Evolutionary conservation across 2,329 filamentous ascomycete species (phyloP), one percentile per base, ranked within the genome.

Genomic region (Chrysoporthe deuterocubensis): DNA sequence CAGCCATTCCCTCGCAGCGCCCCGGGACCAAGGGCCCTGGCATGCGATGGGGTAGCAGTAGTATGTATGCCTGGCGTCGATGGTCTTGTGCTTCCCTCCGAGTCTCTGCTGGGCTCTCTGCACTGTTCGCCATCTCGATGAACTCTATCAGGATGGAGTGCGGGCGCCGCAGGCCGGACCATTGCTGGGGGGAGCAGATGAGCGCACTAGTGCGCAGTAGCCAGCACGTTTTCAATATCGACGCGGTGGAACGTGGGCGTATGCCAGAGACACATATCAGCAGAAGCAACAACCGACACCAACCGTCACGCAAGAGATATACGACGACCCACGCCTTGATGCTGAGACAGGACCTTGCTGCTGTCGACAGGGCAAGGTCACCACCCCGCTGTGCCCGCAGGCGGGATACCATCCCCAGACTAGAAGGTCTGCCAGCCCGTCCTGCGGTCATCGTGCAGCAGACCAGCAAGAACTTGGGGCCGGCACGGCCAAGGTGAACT

Each of bases 211-310:
- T 64, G 59, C 63, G 50, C 37, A 54, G 67, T 54, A 59, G 37
- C 64, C 60, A 34, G 60, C 54, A 63, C 54, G 56, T 48, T 21
- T 21, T 60, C 42, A 46, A 58, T 62, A 59, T 67, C 40, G 18
- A 56, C 34, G 26, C 26, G 46, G 65, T 69, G 68, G 65, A 67
- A 69, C 65, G 65, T 60, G 46, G 26, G 65, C 62, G 57, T 46
- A 67, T 48, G 61, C 65, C 57, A 58, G 34, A 40, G 37, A 57
- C 43, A 57, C 48, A 69, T 40, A 64, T 62, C 56, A 62, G 14
- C 48, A 50, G 32, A 58, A 62, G 9, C 9, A 44, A 18, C 26
- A 58, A 62, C 4, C 9, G 32, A 18, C 26, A 48, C 40, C 62
- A 46, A 57, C 26, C 7, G 26, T 18, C 14, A 44, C 42, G 26